A percentile compares a stretch with the other conserved stretches of the same genome.
Evolutionary conservation across 176 grass and related monocot species (phyloP).

Genomic region (Oryza brachyantha): DNA sequence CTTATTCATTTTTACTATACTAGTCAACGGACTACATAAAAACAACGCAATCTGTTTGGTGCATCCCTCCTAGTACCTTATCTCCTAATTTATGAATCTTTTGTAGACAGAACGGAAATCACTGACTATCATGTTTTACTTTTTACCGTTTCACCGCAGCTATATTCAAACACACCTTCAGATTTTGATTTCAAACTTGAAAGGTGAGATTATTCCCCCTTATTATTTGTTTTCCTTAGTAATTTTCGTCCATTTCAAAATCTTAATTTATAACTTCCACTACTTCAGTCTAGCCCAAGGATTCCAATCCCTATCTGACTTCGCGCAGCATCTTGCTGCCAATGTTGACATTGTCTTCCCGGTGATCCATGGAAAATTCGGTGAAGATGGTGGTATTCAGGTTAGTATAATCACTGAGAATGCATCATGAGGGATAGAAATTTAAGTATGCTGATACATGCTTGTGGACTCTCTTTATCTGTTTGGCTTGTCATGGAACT

Average conservation of each 20-base stretch:
- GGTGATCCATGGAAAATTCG: conserved; percentile 91
- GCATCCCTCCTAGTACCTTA: not conserved
- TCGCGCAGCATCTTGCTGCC: conserved; percentile 69
- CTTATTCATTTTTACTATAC: not conserved
- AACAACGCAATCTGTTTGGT: not conserved
- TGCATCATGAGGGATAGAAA: not conserved
- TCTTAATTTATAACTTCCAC: not conserved
- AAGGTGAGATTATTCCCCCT: conserved; percentile 39
- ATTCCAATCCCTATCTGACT: conserved; percentile 69
- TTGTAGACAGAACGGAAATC: not conserved
- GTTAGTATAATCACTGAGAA: conserved; percentile 27
- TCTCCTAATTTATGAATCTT: not conserved
- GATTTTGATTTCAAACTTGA: conserved; percentile 98
- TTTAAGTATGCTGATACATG: not conserved
- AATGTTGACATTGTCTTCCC: conserved; percentile 80
- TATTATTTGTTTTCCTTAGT: not conserved
- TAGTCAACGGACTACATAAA: not conserved
- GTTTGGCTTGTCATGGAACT: not conserved
- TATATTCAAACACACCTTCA: conserved; percentile 90
- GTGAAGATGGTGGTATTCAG: conserved; percentile 97
- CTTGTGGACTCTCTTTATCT: not conserved
- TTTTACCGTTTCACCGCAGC: conserved; percentile 17
- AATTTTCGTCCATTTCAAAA: not conserved
- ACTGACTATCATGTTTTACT: conserved; percentile 6
- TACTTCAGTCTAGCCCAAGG: conserved; percentile 70